These are phyloP conservation scores for Nelumbo lutea DNA, from an alignment of 164 flowering plant genomes.

Conservation along the genomic window DNA sequence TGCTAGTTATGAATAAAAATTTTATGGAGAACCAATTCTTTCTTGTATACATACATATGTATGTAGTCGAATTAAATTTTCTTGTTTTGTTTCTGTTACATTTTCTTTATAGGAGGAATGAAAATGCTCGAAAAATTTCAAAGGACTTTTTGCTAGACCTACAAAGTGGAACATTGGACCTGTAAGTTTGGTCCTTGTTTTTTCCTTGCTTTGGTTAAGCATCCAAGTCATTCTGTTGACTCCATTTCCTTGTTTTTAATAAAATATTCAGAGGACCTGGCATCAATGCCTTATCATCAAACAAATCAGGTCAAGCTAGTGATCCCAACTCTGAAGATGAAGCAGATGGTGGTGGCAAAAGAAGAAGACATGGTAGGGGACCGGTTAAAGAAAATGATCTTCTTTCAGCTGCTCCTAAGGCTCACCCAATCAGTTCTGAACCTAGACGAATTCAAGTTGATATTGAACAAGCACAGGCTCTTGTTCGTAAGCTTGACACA, in stretches of 20 bases:
- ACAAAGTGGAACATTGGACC: slow-evolving; percentile 78
- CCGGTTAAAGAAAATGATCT: slow-evolving; percentile 64
- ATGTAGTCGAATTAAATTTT: neutral
- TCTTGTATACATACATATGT: neutral
- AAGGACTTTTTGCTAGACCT: slow-evolving; percentile 80
- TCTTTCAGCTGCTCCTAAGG: slow-evolving; percentile 78
- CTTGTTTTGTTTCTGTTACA: neutral
- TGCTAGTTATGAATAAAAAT: slow-evolving; percentile 1
- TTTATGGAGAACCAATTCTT: neutral
- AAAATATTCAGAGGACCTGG: slow-evolving; percentile 68
- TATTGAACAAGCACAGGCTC: slow-evolving; percentile 74
- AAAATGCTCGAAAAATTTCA: slow-evolving; percentile 62
- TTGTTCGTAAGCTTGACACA: slow-evolving; percentile 77
- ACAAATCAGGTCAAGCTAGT: slow-evolving; percentile 63
- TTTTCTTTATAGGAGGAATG: slow-evolving; percentile 71
- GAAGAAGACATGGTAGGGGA: slow-evolving; percentile 67
- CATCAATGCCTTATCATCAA: slow-evolving; percentile 42
- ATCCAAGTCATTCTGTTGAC: neutral
- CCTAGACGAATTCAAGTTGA: slow-evolving; percentile 71
- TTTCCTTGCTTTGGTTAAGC: neutral
- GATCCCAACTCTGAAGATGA: slow-evolving; percentile 88
- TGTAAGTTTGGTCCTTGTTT: slow-evolving; percentile 45
- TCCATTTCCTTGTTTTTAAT: slow-evolving; percentile 4
- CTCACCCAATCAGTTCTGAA: slow-evolving; percentile 76
- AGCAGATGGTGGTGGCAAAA: slow-evolving; percentile 57